Percentiles rank a stretch among this genome's conserved stretches.
Evolutionary conservation across 164 flowering plant genomes (phyloP).

Genomic region (Nelumbo lutea): DNA sequence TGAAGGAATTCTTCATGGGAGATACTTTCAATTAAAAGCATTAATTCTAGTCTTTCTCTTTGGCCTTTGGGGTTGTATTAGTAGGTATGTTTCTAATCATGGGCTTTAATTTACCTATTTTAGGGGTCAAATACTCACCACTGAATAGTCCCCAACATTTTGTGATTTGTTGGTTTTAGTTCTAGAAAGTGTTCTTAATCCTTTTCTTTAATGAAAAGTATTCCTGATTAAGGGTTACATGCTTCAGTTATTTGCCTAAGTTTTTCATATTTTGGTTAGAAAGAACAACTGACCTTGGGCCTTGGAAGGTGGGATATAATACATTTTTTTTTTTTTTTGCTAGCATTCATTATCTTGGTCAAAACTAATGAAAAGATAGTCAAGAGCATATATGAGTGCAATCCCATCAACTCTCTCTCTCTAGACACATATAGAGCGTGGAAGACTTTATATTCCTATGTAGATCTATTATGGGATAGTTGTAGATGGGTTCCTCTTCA

Average conservation of each 20-base stretch:
- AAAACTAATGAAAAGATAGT: conserved; percentile 26
- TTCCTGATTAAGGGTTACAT: neutral
- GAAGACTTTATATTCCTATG: neutral
- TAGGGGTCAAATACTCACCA: too few relatives aligned
- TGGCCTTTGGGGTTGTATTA: too few relatives aligned
- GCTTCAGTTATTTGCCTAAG: neutral
- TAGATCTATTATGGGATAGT: conserved; percentile 1
- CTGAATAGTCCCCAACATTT: too few relatives aligned
- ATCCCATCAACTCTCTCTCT: conserved; percentile 22
- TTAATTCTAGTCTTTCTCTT: too few relatives aligned
- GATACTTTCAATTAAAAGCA: too few relatives aligned
- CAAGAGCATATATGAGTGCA: conserved; percentile 41
- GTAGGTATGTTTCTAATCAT: too few relatives aligned
- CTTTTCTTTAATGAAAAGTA: too few relatives aligned
- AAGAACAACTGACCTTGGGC: neutral
- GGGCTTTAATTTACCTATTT: too few relatives aligned
- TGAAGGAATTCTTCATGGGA: too few relatives aligned
- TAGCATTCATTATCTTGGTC: conserved; percentile 18
- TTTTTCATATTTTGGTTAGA: neutral
- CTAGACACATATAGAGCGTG: neutral
- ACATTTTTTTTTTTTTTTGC: neutral
- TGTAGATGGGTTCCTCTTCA: neutral
- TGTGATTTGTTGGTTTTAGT: too few relatives aligned
- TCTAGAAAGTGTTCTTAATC: too few relatives aligned
- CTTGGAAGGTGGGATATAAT: neutral